Base-by-base conservation (phyloP, 2,329 filamentous ascomycete genomes). In the Claviceps spartinae region DNA sequence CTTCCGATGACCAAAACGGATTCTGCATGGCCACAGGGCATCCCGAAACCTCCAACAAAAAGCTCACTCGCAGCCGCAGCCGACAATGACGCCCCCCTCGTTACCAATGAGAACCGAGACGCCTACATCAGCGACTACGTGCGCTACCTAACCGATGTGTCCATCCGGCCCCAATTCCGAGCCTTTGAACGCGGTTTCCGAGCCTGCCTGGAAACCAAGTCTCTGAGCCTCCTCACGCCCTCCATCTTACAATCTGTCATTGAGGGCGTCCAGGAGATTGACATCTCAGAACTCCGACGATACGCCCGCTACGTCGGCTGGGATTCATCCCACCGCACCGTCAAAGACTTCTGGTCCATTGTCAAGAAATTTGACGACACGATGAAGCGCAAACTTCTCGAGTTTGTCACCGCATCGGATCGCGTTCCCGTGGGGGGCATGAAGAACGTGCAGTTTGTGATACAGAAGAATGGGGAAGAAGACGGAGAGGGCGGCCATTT, bases 381-480 rank as follows among this genome's bases (percentile, higher is more conserved):
- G 45, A 85, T 90, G 73, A 85, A 85, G 67, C 78, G 82, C 50
- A 81, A 80, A 60, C 70, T 98, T 37, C 74, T 98, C 36, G 89
- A 96, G 65, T 98, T 98, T 62, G 90, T 98, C 34, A 98, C 93
- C 14, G 91, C 91, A 0, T 91, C 84, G 60, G 90, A 96, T 62
- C 79, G 93, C 2, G 79, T 97, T 2, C 93, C 93, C 0, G 86
- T 95, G 0, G 89, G 87, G 20, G 93, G 93, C 2, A 81, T 90
- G 62, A 78, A 79, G 56, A 88, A 86, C 59, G 72, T 97, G 47
- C 82, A 86, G 61, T 97, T 97, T 66, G 79, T 87, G 14, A 77
- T 98, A 44, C 85, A 91, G 67, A 82, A 79, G 60, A 88, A 89
- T 62, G 82, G 86, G 16, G 74, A 82, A 51, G 84, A 78, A 57